Evolutionary conservation across 2,329 filamentous ascomycete species (phyloP), one percentile per base, ranked within the genome.

Genomic region (Rosellinia necatrix): DNA sequence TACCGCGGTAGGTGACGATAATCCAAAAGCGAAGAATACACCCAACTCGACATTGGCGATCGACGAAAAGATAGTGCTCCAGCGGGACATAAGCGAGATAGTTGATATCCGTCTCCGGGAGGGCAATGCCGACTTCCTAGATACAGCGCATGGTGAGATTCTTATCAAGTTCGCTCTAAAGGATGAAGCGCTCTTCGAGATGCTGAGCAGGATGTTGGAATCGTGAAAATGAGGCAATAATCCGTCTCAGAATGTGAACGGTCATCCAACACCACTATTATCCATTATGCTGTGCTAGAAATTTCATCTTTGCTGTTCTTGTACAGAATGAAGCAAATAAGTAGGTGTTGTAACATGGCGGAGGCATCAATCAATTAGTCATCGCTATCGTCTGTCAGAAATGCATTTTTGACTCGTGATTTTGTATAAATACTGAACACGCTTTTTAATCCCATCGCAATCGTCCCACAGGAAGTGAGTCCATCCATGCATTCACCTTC

Each of bases 111-210:
- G 57, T 29, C 53, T 62, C 2, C 48, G 25, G 22, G 37, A 51
- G 27, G 53, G 54, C 5, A 35, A 29, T 17, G 30, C 22, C 15
- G 21, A 46, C 13, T 25, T 27, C 8, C 17, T 62, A n/a, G 50
- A 56, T 4, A 30, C 50, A 0, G 25, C 56, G 4, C 15, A 41
- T 1, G 47, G 30, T 17, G 60, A 62, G 40, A 48, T 62, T 1
- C 21, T 60, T 4, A 50, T 62, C 21, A 60, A 53, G 15, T 56
- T 55, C 47, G 48, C 58, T 1, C 3, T 51, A 3, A 46, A 27
- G 34, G 48, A 60, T 6, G 30, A 53, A 1, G 32, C 22, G 17
- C 13, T 50, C 2, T 58, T 38, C 15, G 35, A 57, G 12, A 40
- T 17, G 1, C 32, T 62, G 7, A 38, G 21, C 24, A 41, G 7